Evolutionary conservation across 192 early-diverging fungal genomes (phyloP).

Genomic region (Coemansia sp.): DNA sequence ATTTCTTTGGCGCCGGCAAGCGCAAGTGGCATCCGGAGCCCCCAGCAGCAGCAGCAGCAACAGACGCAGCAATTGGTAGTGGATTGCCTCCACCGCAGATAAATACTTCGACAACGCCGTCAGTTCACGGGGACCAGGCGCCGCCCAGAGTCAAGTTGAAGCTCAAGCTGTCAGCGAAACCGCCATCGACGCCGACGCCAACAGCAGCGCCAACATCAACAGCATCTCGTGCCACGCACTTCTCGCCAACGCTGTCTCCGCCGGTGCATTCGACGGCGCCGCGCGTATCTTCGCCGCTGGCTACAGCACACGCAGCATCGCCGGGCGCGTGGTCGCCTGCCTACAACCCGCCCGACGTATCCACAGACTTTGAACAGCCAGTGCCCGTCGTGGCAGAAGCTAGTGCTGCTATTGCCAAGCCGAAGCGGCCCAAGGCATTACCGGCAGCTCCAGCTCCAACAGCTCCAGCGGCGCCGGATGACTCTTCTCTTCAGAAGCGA

Average conservation of each 20-base stretch:
- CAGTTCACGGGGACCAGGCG: conserved; percentile 12
- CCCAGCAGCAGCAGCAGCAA: neutral
- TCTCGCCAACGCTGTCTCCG: conserved; percentile 31
- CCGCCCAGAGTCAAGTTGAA: conserved; percentile 52
- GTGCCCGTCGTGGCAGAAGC: neutral
- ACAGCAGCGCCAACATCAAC: conserved; percentile 1
- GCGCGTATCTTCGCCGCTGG: conserved; percentile 35
- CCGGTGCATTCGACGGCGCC: conserved; percentile 23
- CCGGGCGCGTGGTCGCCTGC: conserved; percentile 17
- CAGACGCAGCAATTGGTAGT: conserved; percentile 2
- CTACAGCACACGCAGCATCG: conserved; percentile 1
- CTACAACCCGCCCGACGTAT: conserved; percentile 9
- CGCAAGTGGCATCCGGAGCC: conserved; percentile 15
- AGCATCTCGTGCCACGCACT: neutral
- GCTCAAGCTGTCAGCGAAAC: conserved; percentile 13
- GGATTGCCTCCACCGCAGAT: conserved; percentile 42
- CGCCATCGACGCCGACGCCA: neutral
- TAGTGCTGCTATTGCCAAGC: neutral
- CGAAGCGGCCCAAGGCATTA: neutral
- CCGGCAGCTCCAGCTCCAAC: neutral
- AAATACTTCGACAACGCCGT: neutral
- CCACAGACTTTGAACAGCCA: neutral
- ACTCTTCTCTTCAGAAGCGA: conserved; percentile 10
- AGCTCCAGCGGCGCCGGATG: neutral
- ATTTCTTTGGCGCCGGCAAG: conserved; percentile 1